Conservation (phyloP, 768 basidiomycete genomes). For the Piloderma croceum region DNA sequence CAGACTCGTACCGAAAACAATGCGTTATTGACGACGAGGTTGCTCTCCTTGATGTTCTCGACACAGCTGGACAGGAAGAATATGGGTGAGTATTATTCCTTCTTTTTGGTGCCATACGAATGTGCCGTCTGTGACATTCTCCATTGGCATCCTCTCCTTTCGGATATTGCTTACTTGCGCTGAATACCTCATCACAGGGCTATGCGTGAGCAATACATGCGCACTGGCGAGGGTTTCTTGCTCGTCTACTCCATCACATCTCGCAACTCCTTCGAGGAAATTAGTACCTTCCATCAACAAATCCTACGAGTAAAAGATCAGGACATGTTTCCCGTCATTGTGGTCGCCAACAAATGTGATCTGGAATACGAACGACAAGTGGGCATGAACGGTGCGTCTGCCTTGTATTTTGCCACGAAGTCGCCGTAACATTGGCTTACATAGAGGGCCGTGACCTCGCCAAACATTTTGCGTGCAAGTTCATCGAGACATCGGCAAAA, state of each 20-base stretch:
- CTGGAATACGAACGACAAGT: constrained; percentile 95
- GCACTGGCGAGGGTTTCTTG: constrained; percentile 95
- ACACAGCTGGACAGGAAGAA: constrained; percentile 98
- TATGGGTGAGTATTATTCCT: constrained; percentile 64
- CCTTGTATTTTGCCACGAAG: not conserved
- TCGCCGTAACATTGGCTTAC: not conserved
- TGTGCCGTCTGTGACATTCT: not conserved
- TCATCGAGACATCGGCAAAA: constrained; percentile 95
- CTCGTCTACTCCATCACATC: constrained; percentile 99
- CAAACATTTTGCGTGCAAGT: constrained; percentile 89
- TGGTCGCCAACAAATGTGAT: constrained; percentile 98
- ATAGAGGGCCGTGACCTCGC: constrained; percentile 96
- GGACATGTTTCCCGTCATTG: constrained; percentile 90
- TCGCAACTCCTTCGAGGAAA: constrained; percentile 95
- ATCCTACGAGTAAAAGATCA: constrained; percentile 96
- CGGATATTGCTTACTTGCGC: constrained; percentile 1
- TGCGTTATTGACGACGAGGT: constrained; percentile 98
- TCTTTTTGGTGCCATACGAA: not conserved
- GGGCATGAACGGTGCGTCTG: constrained; percentile 77
- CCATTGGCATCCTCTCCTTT: constrained; percentile 1
- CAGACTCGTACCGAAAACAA: constrained; percentile 96
- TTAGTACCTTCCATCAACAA: constrained; percentile 92
- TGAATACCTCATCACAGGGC: constrained; percentile 47
- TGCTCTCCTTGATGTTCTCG: constrained; percentile 93
- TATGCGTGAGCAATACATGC: constrained; percentile 99